phyloP scores from a whole-genome alignment of 257 asterid species.

The Cruciata laevipes region DNA sequence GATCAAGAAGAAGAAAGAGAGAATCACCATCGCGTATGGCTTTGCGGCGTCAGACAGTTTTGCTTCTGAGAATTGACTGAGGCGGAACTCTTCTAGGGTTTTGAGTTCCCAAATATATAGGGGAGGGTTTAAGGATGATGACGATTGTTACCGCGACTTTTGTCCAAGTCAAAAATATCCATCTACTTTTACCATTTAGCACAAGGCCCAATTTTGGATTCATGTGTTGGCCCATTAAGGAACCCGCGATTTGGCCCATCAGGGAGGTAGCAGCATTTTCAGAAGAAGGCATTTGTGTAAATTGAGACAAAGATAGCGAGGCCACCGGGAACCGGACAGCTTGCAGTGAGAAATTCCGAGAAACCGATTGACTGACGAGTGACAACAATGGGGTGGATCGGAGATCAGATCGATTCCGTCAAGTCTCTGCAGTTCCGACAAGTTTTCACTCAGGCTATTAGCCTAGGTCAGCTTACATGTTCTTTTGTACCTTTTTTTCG shows the following conservation, averaged over 20 bases:
- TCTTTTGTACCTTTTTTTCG: neutral
- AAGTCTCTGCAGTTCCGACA: conserved; percentile 84
- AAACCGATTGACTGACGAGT: neutral
- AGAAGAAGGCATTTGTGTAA: neutral
- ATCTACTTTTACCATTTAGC: neutral
- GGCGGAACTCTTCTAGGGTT: neutral
- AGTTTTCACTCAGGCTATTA: conserved; percentile 68
- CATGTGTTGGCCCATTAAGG: neutral
- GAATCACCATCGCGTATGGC: conserved; percentile 1
- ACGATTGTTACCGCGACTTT: neutral
- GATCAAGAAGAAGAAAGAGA: neutral
- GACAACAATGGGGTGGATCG: conserved; percentile 78
- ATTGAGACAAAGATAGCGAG: conserved; percentile 1
- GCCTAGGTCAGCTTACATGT: conserved; percentile 71
- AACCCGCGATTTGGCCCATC: neutral
- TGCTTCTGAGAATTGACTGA: neutral
- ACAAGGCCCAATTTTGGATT: neutral
- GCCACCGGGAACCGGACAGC: neutral
- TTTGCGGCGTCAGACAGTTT: neutral
- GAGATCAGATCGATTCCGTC: conserved; percentile 87
- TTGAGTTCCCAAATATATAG: neutral
- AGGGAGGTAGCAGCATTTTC: neutral
- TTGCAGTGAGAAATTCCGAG: neutral
- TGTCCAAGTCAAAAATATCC: neutral
- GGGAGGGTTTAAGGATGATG: conserved; percentile 6